Evolutionary conservation across 148 eudicot genomes (phyloP).

Genomic region (Silene uniflora): DNA sequence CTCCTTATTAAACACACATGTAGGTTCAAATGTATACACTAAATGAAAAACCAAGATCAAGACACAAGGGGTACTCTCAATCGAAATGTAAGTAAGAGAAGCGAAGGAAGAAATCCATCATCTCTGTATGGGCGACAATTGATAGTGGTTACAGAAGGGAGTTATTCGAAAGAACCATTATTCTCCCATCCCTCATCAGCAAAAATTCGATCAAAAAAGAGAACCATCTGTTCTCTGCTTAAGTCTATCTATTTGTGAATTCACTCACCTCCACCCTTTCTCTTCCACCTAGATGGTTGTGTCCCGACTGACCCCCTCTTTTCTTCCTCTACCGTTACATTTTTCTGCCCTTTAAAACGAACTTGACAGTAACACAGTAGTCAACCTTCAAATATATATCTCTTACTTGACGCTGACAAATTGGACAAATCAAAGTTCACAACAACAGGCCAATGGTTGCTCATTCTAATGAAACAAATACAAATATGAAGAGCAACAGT

Average conservation of each 20-base stretch:
- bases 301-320: not conserved
- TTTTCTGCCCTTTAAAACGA: not conserved
- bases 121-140: not conserved
- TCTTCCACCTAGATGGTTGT: not conserved
- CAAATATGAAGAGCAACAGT: not conserved
- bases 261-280: not conserved
- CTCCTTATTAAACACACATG: not conserved
- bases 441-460: not conserved
- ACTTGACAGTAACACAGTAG: not conserved
- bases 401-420: not conserved
- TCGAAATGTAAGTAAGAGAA: too few species aligned
- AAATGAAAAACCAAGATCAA: not conserved
- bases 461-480: too few species aligned
- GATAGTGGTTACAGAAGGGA: not conserved
- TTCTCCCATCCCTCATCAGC: not conserved
- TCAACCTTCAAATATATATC: not conserved
- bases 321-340: not conserved
- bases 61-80: not conserved
- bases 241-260: not conserved
- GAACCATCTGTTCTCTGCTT: not conserved
- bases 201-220: too few species aligned
- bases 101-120: not conserved
- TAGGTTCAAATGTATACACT: not conserved
- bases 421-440: not conserved
- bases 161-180: too few species aligned